phyloP scores from a whole-genome alignment of 768 basidiomycete species.

The Rhodotorula taiwanensis region DNA sequence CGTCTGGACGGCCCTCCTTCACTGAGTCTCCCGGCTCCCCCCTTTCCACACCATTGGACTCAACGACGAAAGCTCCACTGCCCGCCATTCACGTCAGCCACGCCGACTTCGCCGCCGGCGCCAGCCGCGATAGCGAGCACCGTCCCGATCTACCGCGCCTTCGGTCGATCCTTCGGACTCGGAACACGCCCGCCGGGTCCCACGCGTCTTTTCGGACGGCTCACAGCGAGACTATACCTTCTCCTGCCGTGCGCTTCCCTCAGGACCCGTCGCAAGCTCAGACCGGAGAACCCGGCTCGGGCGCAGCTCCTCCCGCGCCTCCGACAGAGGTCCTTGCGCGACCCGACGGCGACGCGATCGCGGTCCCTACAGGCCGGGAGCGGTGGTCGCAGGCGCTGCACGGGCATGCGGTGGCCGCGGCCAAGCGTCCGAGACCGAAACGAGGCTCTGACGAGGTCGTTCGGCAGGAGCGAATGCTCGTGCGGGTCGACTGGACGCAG shows the following conservation, averaged over 20 bases:
- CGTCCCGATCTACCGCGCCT: not conserved
- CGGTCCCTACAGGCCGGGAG: not conserved
- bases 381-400: slow-evolving; percentile 56
- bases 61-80: too few relatives aligned
- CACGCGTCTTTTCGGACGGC: not conserved
- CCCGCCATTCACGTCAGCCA: not conserved
- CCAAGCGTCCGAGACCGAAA: too few relatives aligned
- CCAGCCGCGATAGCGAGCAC: too few relatives aligned
- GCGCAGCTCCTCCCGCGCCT: slow-evolving; percentile 49
- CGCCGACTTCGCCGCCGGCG: not conserved
- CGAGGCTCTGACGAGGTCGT: slow-evolving; percentile 63
- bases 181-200: not conserved
- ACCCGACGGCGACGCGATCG: not conserved
- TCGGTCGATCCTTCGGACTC: not conserved
- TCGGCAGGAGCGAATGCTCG: slow-evolving; percentile 79
- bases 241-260: slow-evolving; percentile 13
- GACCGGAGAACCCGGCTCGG: not conserved
- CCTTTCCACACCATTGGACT: too few relatives aligned
- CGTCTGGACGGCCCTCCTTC: not conserved
- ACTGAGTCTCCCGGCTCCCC: too few relatives aligned
- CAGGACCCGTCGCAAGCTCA: not conserved
- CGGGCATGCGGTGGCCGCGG: slow-evolving; percentile 42
- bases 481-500: slow-evolving; percentile 61
- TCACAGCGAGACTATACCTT: not conserved
- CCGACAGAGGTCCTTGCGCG: slow-evolving; percentile 64